Evolutionary conservation across 768 basidiomycete species (phyloP).

Genomic region (Gyrodon lividus): DNA sequence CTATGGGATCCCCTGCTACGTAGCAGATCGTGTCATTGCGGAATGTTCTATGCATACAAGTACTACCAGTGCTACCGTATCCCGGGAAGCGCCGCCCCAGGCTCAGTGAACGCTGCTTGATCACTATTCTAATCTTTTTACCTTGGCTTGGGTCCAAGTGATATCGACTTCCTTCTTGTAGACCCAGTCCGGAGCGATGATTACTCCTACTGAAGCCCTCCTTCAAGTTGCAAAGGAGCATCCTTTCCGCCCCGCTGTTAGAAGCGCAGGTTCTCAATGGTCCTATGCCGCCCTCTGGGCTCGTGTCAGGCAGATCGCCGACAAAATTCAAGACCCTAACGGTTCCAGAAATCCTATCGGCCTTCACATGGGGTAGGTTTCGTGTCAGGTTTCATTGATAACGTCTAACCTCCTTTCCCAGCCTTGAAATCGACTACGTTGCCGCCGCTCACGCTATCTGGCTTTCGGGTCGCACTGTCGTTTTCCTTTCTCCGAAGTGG

Average conservation of each 20-base stretch:
- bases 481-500: slow-evolving; percentile 32
- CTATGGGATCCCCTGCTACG: too few species aligned
- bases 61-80: too few species aligned
- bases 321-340: slow-evolving; percentile 17
- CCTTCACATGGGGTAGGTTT: slow-evolving; percentile 25
- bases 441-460: slow-evolving; percentile 32
- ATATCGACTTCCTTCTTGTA: slow-evolving; percentile 1
- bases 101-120: too few species aligned
- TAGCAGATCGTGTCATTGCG: too few species aligned
- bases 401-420: neutral
- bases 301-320: slow-evolving; percentile 27
- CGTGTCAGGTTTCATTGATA: neutral
- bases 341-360: slow-evolving; percentile 20
- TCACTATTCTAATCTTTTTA: neutral
- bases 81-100: too few species aligned
- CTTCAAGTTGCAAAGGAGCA: slow-evolving; percentile 29
- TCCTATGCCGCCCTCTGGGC: slow-evolving; percentile 33
- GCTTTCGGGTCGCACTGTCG: slow-evolving; percentile 25
- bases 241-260: slow-evolving; percentile 22
- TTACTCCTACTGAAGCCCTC: slow-evolving; percentile 32
- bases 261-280: slow-evolving; percentile 21
- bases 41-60: too few species aligned
- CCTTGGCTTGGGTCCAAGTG: slow-evolving; percentile 3
- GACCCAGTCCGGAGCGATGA: slow-evolving; percentile 10
- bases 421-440: slow-evolving; percentile 31